Base-by-base conservation (phyloP, 2,329 filamentous ascomycete genomes). In the Hypomyces perniciosus region DNA sequence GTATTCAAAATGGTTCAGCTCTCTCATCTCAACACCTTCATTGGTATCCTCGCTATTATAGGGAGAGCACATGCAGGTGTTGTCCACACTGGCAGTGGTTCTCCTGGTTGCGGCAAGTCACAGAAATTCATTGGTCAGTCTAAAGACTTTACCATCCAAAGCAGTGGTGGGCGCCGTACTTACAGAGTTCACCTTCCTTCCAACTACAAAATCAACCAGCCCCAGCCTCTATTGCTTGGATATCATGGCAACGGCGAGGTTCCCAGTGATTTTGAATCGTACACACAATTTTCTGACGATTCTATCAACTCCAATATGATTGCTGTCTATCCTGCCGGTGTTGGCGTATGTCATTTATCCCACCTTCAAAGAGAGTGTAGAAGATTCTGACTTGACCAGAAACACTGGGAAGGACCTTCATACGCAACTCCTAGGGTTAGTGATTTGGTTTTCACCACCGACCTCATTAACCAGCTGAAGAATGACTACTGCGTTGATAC, bases 271-370 rank as follows among this genome's bases (percentile, higher is more conserved):
- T 61, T 65, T 65, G 46, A 72, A 71, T 39, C 56, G 61, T 53
- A 53, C 57, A 35, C 67, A 65, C 53, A 65, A 48, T 66, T 78
- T 50, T 69, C 68, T 5, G 62, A 60, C n/a, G 49, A 67, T 35
- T 50, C 57, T 12, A 71, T 72, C 52, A 73, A 71, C 60, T 47
- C 59, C 49, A 5, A 63, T 26, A 60, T 59, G 56, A 60, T 71
- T 60, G 67, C 72, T 33, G 68, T 77, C 1, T 78, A 77, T 57
- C 74, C 74, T 0, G 69, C 73, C 34, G 74, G 73, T 1, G 52
- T 73, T 4, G 61, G 68, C 27, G 69, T 71, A 43, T 7, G 54
- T 48, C 10, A 13, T 29, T 5, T 5, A 7, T 28, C 6, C 10
- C 20, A 8, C 4, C 29, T 8, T 30, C 1, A 44, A 29, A 12